These are phyloP conservation scores for Beauveria sp. DNA, from an alignment of 2,329 filamentous ascomycete species.

Conservation along the genomic window DNA sequence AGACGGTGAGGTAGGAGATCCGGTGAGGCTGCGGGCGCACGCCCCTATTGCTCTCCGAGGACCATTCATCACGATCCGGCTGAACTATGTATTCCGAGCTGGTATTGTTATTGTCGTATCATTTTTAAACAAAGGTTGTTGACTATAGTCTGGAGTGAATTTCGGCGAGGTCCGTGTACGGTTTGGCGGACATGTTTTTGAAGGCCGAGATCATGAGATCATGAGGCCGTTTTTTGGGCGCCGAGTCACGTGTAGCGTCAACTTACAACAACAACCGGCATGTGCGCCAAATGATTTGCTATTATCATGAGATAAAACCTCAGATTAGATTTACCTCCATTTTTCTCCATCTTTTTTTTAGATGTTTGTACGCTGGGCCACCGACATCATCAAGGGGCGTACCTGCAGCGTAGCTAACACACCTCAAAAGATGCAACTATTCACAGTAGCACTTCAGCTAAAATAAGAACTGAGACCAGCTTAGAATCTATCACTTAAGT, in stretches of 20 bases:
- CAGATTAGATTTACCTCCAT: no score
- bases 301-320: no score
- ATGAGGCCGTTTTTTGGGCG: background rate
- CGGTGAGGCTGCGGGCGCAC: background rate
- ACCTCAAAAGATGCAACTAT: no score
- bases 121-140: background rate
- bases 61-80: background rate
- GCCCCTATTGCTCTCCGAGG: background rate
- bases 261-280: background rate
- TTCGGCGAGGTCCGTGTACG: background rate
- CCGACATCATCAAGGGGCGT: no score
- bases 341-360: no score
- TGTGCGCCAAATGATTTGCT: background rate
- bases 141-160: background rate
- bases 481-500: no score
- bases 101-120: background rate
- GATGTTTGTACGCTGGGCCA: no score
- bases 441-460: no score
- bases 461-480: no score
- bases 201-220: background rate
- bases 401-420: no score
- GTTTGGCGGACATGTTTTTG: background rate
- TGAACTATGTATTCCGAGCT: background rate
- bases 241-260: slow-evolving; percentile 5
- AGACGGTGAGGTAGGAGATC: background rate